Percentiles rank a stretch among this genome's conserved stretches.
Evolutionary conservation across 2,329 filamentous ascomycete genomes (phyloP).

Genomic region (Mollisia scopiformis): DNA sequence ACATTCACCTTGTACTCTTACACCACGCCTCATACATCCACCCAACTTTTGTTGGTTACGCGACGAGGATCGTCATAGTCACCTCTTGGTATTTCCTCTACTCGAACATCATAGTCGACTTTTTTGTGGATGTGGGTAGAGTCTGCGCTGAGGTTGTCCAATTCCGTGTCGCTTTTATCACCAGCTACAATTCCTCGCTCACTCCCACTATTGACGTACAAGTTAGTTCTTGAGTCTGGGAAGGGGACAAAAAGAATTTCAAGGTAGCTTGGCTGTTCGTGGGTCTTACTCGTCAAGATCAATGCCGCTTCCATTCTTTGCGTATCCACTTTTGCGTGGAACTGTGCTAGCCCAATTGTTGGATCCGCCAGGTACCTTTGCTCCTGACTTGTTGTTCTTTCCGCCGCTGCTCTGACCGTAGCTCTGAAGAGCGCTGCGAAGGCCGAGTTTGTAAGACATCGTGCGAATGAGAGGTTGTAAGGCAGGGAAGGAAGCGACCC

Average conservation of each 20-base stretch:
- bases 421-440: not conserved
- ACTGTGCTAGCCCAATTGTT: not conserved
- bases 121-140: constrained; percentile 1
- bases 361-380: not conserved
- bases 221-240: too few relatives aligned
- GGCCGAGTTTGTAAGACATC: constrained; percentile 20
- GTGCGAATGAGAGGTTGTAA: constrained; percentile 42
- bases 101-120: not conserved
- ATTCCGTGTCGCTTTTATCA: not conserved
- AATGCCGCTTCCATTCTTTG: not conserved
- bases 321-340: not conserved
- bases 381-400: not conserved
- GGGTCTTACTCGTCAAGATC: not conserved
- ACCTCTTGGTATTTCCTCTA: not conserved
- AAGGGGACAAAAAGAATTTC: too few relatives aligned
- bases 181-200: not conserved
- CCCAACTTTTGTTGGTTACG: constrained; percentile 3
- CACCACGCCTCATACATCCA: not conserved
- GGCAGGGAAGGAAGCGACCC: constrained; percentile 45
- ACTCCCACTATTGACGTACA: too few relatives aligned
- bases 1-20: not conserved
- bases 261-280: too few relatives aligned
- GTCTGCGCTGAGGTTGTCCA: not conserved
- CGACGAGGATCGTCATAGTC: not conserved
- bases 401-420: not conserved